These are phyloP conservation scores for Hordeum pubiflorum DNA, from an alignment of 202 grass and related monocot genomes.

Conservation along the genomic window DNA sequence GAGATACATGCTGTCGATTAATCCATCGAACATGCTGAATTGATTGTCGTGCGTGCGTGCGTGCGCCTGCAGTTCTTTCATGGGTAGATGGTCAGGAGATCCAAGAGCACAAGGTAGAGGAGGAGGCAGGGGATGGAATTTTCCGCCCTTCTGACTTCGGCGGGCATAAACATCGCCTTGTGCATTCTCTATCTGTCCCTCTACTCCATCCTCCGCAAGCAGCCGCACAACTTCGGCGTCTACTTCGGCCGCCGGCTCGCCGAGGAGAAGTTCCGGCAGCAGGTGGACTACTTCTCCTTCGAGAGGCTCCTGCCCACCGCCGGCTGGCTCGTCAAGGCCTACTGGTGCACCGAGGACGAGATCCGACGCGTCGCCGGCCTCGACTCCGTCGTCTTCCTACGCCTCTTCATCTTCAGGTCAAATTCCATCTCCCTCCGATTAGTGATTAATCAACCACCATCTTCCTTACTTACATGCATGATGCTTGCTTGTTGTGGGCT, in stretches of 20 bases:
- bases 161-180: slow-evolving; percentile 81
- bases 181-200: slow-evolving; percentile 61
- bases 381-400: slow-evolving; percentile 84
- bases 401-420: slow-evolving; percentile 83
- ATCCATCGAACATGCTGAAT: not conserved
- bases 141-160: slow-evolving; percentile 82
- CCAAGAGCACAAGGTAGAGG: slow-evolving; percentile 24
- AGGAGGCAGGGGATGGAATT: slow-evolving; percentile 61
- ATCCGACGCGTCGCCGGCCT: slow-evolving; percentile 65
- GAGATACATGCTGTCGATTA: not conserved
- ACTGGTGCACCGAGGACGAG: slow-evolving; percentile 76
- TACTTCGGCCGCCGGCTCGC: slow-evolving; percentile 76
- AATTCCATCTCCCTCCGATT: not conserved
- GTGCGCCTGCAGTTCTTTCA: slow-evolving; percentile 40
- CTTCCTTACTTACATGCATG: not conserved
- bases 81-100: slow-evolving; percentile 46
- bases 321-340: slow-evolving; percentile 86
- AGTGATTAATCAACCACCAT: not conserved
- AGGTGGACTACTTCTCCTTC: slow-evolving; percentile 47
- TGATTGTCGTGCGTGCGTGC: not conserved
- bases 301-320: slow-evolving; percentile 71
- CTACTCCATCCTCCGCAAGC: slow-evolving; percentile 86
- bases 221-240: slow-evolving; percentile 66
- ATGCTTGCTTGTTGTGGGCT: not conserved
- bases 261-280: slow-evolving; percentile 36